These are phyloP conservation scores for Durusdinium trenchii DNA, from an alignment of 73 alveolate species.

Conservation along the genomic window DNA sequence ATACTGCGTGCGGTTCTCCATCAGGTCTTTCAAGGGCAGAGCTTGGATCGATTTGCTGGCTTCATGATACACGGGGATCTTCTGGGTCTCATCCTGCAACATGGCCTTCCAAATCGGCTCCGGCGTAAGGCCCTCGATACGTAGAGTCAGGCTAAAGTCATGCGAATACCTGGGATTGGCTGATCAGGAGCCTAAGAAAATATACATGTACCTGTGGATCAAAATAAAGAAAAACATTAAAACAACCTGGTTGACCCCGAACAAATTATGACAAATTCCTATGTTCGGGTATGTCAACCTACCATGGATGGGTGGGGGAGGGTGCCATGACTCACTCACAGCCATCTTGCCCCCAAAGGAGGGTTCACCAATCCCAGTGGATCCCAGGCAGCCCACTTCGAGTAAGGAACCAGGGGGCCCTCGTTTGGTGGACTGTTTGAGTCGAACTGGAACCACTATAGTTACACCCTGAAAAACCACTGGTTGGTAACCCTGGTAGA, in stretches of 20 bases:
- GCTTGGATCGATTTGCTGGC: not conserved
- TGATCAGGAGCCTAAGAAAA: not conserved
- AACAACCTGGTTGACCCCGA: not conserved
- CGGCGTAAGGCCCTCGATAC: conserved; percentile 12
- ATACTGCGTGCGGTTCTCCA: not conserved
- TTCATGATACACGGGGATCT: not conserved
- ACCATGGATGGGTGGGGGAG: too few relatives aligned
- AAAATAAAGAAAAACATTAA: too few relatives aligned
- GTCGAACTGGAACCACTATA: too few relatives aligned
- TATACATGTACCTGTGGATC: not conserved
- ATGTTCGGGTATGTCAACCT: too few relatives aligned
- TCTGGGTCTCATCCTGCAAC: not conserved
- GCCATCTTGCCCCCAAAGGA: too few relatives aligned
- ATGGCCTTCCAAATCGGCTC: not conserved
- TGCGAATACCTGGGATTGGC: not conserved
- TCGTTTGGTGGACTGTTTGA: too few relatives aligned
- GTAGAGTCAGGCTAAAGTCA: not conserved
- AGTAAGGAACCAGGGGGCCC: too few relatives aligned
- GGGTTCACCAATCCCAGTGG: too few relatives aligned
- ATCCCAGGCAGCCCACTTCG: too few relatives aligned
- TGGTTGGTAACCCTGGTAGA: too few relatives aligned
- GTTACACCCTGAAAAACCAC: too few relatives aligned
- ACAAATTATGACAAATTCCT: not conserved
- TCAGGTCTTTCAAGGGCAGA: not conserved
- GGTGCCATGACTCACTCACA: too few relatives aligned